Evolutionary conservation across 768 basidiomycete genomes (phyloP).

Genomic region (Chiua virens): DNA sequence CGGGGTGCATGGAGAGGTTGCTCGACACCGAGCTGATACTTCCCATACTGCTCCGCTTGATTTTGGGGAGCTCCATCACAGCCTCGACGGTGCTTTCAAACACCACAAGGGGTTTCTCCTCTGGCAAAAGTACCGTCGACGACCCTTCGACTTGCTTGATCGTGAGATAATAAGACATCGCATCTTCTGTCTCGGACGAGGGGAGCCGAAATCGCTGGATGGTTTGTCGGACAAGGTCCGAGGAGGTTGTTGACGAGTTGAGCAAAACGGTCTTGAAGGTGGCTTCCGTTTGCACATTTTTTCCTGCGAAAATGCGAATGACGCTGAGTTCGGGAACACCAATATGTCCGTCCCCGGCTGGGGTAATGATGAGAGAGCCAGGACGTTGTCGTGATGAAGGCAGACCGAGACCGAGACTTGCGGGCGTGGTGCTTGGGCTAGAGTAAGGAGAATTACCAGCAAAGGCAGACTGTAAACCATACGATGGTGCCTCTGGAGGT

Average conservation of each 20-base stretch:
- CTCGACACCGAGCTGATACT: conserved; percentile 93
- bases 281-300: conserved; percentile 86
- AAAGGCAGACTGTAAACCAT: conserved; percentile 73
- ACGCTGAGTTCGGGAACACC: conserved; percentile 86
- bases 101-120: conserved; percentile 83
- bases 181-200: conserved; percentile 51
- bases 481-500: conserved; percentile 71
- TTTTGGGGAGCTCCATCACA: conserved; percentile 78
- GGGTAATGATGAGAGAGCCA: conserved; percentile 72
- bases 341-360: conserved; percentile 57
- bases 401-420: conserved; percentile 48
- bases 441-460: conserved; percentile 45
- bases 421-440: conserved; percentile 39
- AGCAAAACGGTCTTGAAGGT: conserved; percentile 98
- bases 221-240: conserved; percentile 87
- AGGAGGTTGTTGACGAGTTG: conserved; percentile 79
- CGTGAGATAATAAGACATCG: conserved; percentile 77
- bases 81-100: conserved; percentile 86
- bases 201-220: conserved; percentile 91
- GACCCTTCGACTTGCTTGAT: conserved; percentile 92
- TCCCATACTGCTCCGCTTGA: conserved; percentile 91
- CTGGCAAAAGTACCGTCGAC: conserved; percentile 65
- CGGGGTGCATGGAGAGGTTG: conserved; percentile 92
- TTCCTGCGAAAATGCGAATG: conserved; percentile 93
- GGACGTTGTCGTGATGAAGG: conserved; percentile 63